Percentiles rank a stretch among this genome's conserved stretches.
Conservation (phyloP, 495 filamentous ascomycete genomes). For the Penicillium turbatum region DNA sequence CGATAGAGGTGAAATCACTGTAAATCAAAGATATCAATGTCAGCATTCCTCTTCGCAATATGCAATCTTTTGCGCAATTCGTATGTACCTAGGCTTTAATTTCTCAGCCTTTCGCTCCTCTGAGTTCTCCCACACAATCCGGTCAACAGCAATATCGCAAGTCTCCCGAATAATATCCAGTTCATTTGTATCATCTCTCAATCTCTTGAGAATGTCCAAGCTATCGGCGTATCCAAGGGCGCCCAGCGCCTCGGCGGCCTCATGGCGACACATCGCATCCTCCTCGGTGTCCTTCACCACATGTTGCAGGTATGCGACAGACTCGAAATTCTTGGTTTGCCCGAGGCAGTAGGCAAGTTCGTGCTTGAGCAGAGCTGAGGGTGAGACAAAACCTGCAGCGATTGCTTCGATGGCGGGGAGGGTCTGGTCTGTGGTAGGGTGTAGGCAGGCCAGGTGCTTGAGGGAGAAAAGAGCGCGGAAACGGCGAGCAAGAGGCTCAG, state of each 20-base stretch:
- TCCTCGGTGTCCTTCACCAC: constrained; percentile 76
- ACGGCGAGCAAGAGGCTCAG: constrained; percentile 74
- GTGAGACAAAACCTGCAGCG: constrained; percentile 78
- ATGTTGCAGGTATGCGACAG: constrained; percentile 65
- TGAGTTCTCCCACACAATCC: constrained; percentile 89
- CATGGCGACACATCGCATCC: constrained; percentile 93
- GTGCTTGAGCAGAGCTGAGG: constrained; percentile 85
- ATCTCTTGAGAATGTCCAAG: constrained; percentile 63
- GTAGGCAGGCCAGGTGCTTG: constrained; percentile 78
- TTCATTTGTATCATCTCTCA: constrained; percentile 68
- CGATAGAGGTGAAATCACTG: constrained; percentile 92
- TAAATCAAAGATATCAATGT: constrained; percentile 11
- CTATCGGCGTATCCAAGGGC: constrained; percentile 73
- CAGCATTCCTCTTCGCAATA: neutral
- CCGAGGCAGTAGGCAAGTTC: constrained; percentile 97
- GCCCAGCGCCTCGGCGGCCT: constrained; percentile 92
- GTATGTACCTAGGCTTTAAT: constrained; percentile 74
- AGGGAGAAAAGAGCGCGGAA: constrained; percentile 98
- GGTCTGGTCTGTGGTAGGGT: constrained; percentile 57
- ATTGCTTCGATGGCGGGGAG: constrained; percentile 84
- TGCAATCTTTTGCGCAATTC: constrained; percentile 7
- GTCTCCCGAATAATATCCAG: constrained; percentile 84
- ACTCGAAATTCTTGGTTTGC: constrained; percentile 72
- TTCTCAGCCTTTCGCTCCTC: constrained; percentile 66
- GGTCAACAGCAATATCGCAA: constrained; percentile 90